These are phyloP conservation scores for Truncatella angustata DNA, from an alignment of 2,329 filamentous ascomycete genomes.

Conservation along the genomic window DNA sequence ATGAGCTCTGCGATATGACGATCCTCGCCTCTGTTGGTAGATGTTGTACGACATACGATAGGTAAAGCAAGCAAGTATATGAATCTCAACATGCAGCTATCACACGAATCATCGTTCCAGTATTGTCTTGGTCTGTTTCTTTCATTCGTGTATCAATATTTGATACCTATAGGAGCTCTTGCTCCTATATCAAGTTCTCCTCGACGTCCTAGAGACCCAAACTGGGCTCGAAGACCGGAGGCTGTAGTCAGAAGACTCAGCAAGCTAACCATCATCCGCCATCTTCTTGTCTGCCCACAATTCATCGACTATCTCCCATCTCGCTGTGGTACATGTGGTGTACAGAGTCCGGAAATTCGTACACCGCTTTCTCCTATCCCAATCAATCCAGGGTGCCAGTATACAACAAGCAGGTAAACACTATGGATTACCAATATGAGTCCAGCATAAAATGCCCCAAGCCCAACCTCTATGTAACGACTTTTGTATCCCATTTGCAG, in stretches of 20 bases:
- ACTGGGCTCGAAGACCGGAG: constrained; percentile 3
- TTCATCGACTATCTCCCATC: not conserved
- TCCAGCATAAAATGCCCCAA: constrained; percentile 3
- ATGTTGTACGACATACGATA: no score
- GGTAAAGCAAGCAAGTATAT: no score
- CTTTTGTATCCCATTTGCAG: not conserved
- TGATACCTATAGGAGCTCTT: not conserved
- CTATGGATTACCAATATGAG: constrained; percentile 19
- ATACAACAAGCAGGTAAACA: constrained; percentile 21
- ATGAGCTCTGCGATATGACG: no score
- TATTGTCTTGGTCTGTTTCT: not conserved
- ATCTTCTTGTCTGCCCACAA: not conserved
- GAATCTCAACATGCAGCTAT: no score
- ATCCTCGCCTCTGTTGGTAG: no score
- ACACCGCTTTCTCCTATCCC: not conserved
- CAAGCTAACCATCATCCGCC: not conserved
- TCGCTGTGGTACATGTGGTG: not conserved
- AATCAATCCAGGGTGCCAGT: not conserved
- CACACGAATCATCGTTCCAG: no score
- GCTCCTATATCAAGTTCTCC: constrained; percentile 1
- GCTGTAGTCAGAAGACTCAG: constrained; percentile 8
- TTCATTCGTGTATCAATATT: not conserved
- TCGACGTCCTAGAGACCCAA: constrained; percentile 3
- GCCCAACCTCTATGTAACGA: not conserved
- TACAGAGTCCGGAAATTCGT: not conserved